phyloP scores from a whole-genome alignment of 2,329 filamentous ascomycete genomes.

The Penicillium sp. region DNA sequence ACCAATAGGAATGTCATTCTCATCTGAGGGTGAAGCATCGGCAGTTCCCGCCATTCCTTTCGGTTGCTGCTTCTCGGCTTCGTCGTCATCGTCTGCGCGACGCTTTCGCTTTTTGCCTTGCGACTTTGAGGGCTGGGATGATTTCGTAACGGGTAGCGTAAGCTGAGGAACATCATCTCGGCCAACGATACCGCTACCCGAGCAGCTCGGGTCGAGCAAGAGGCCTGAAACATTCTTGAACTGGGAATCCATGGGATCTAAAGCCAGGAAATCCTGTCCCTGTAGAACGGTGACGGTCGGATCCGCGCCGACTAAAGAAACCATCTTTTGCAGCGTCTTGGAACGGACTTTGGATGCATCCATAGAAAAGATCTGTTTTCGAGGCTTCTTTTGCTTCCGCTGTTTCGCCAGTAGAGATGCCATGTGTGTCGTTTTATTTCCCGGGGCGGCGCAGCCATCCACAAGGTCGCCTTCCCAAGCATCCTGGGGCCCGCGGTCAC shows the following conservation, averaged over 20 bases:
- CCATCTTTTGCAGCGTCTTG: slow-evolving; percentile 77
- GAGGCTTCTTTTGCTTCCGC: slow-evolving; percentile 21
- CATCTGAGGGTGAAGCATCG: slow-evolving; percentile 26
- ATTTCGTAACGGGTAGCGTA: slow-evolving; percentile 50
- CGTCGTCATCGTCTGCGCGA: slow-evolving; percentile 17
- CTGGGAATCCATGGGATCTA: slow-evolving; percentile 59
- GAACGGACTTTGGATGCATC: slow-evolving; percentile 52
- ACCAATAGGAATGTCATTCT: slow-evolving; percentile 37
- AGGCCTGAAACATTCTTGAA: slow-evolving; percentile 72
- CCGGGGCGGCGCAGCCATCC: slow-evolving; percentile 91
- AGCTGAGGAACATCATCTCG: slow-evolving; percentile 72
- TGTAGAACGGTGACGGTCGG: slow-evolving; percentile 62
- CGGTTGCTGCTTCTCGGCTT: slow-evolving; percentile 5
- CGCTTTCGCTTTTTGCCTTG: slow-evolving; percentile 45
- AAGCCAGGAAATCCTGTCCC: slow-evolving; percentile 75
- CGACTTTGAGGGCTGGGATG: slow-evolving; percentile 12
- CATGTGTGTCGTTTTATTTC: slow-evolving; percentile 95
- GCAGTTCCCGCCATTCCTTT: slow-evolving; percentile 5
- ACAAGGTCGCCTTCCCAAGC: slow-evolving; percentile 62
- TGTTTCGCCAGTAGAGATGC: slow-evolving; percentile 61
- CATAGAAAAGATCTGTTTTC: slow-evolving; percentile 49
- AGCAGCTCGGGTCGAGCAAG: slow-evolving; percentile 89
- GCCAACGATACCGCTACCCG: slow-evolving; percentile 88
- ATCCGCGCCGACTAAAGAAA: slow-evolving; percentile 68
- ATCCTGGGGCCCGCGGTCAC: slow-evolving; percentile 38